These are phyloP conservation scores for Leptomonas seymouri DNA, from an alignment of 208 protist genomes.

Conservation along the genomic window DNA sequence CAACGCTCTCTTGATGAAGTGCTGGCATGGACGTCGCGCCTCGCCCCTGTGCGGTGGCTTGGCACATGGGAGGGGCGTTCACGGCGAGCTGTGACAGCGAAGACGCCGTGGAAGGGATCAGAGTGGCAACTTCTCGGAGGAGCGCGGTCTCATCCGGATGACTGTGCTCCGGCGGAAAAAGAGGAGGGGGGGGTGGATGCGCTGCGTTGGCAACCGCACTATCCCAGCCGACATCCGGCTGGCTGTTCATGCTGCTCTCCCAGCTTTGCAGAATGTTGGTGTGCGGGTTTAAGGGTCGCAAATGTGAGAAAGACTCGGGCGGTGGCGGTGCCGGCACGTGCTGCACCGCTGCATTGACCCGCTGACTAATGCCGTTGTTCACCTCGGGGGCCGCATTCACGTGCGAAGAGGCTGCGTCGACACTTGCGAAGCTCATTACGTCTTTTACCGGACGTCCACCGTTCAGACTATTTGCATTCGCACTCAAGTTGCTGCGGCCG, in stretches of 20 bases:
- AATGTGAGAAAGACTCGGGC: background rate
- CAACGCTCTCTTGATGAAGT: background rate
- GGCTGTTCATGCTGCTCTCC: slow-evolving; percentile 18
- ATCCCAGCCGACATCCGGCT: background rate
- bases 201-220: background rate
- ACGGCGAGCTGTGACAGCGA: slow-evolving; percentile 3
- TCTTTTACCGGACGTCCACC: background rate
- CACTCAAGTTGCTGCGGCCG: slow-evolving; percentile 15
- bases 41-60: no score
- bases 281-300: slow-evolving; percentile 8
- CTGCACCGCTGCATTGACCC: slow-evolving; percentile 7
- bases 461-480: slow-evolving; percentile 20
- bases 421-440: no score
- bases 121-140: background rate
- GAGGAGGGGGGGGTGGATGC: no score
- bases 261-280: slow-evolving; percentile 4
- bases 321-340: slow-evolving; percentile 20
- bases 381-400: background rate
- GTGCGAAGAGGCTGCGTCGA: background rate
- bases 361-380: background rate
- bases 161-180: no score
- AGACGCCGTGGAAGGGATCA: background rate
- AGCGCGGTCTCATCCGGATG: background rate
- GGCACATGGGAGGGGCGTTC: background rate
- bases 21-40: background rate